Base-by-base conservation (phyloP, 2,329 filamentous ascomycete genomes). In the Alternaria triticina region DNA sequence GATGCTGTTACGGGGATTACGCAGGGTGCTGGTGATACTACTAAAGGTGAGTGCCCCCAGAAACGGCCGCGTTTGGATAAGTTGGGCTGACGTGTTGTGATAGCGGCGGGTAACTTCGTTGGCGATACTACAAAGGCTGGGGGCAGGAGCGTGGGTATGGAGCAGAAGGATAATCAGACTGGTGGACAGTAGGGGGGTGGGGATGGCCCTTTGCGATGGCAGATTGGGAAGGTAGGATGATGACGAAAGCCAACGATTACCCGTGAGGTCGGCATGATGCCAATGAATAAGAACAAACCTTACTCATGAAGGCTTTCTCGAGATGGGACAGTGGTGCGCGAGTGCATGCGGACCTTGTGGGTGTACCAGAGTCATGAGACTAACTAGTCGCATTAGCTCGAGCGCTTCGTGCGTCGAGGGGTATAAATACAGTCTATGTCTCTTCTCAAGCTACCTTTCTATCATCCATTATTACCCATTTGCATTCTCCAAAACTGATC, bases 1-100 rank as follows among this genome's bases (percentile, higher is more conserved):
- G 75, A 80, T 62, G 77, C 75, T 1, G 72, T 80, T 25, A 70
- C 71, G 9, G 78, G 77, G 0, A 67, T 80, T 6, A 79, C 76
- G 8, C 62, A 72, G 50, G 77, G 77, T 0, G 17, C 77, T 17
- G 78, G 78, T 0, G 78, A 80, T 59, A 79, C 76, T 3, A 78
- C 74, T 0, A 79, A 79, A 51, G 71, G 75, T 76, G 63, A 10
- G 20, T 22, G 20, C 20, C 20, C 20, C 20, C 20, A 22, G 20
- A 22, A 22, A 22, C 20, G 20, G 20, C 20, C 20, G 20, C 20
- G 20, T 22, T 22, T 22, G 20, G 20, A 22, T 22, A 22, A 22
- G 20, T 22, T 22, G 20, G 20, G 20, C 20, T 22, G 20, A 71
- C 15, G 13, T 6, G 17, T 10, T 11, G 6, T n/a, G 4, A n/a